phyloP scores from a whole-genome alignment of 768 basidiomycete species.

The Podaxis sp. region DNA sequence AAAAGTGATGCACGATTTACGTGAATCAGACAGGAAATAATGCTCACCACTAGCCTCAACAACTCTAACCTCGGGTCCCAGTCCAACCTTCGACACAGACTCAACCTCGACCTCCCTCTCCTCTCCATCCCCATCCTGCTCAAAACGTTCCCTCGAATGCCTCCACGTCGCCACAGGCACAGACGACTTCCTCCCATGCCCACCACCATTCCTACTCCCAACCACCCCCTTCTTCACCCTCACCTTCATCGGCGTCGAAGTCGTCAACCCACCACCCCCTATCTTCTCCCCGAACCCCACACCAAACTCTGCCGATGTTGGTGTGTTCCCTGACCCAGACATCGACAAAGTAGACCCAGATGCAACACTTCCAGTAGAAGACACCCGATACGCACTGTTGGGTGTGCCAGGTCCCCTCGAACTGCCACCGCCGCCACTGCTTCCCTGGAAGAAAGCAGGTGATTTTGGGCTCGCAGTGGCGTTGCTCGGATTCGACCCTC shows the following conservation, averaged over 20 bases:
- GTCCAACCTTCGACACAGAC: too few relatives aligned
- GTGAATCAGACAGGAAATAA: background rate
- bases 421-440: background rate
- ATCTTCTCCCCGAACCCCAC: background rate
- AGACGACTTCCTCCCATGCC: conserved; percentile 3
- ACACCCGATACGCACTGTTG: background rate
- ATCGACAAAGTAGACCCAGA: background rate
- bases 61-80: conserved; percentile 12
- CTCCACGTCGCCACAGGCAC: conserved; percentile 10
- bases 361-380: background rate
- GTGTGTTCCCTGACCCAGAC: background rate
- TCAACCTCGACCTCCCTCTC: background rate
- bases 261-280: background rate
- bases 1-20: background rate
- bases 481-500: background rate
- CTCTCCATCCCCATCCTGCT: background rate
- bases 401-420: background rate
- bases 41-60: conserved; percentile 11
- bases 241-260: conserved; percentile 5
- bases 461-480: background rate
- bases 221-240: background rate
- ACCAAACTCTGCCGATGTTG: background rate
- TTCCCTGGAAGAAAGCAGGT: background rate
- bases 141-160: background rate
- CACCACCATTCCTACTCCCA: background rate